Percentiles rank a stretch among this genome's conserved stretches.
These are phyloP conservation scores for Capsella bursapastoris DNA, from an alignment of 345 rosid genomes.

Conservation along the genomic window DNA sequence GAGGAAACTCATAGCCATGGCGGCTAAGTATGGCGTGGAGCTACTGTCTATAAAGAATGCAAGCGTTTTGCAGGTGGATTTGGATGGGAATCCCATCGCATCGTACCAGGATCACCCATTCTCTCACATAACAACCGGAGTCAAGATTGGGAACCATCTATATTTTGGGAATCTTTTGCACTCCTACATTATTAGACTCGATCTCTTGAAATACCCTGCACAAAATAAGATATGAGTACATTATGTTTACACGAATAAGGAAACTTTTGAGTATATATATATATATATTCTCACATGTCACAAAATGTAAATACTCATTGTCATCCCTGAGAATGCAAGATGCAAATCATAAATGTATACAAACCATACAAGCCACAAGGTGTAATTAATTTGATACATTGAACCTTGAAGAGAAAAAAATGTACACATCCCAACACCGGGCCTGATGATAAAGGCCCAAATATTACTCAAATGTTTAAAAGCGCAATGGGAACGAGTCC, in stretches of 20 bases:
- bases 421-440: neutral
- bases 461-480: neutral
- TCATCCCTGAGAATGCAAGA: neutral
- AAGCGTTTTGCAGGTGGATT: constrained; percentile 61
- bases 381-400: neutral
- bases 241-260: neutral
- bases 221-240: constrained; percentile 24
- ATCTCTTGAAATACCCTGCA: constrained; percentile 53
- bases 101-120: constrained; percentile 56
- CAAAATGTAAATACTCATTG: neutral
- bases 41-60: constrained; percentile 27
- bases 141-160: constrained; percentile 60
- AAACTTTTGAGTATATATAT: neutral
- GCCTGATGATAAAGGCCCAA: neutral
- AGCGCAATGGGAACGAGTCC: too few relatives aligned
- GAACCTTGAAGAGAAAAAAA: too few relatives aligned
- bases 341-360: neutral
- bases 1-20: constrained; percentile 49
- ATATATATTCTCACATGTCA: neutral
- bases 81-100: constrained; percentile 61
- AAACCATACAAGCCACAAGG: neutral
- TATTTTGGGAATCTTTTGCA: constrained; percentile 53
- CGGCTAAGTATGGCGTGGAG: constrained; percentile 32
- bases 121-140: constrained; percentile 44
- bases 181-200: constrained; percentile 54